Conservation (phyloP, 306 rosid genomes). For the Vicia sativa region DNA sequence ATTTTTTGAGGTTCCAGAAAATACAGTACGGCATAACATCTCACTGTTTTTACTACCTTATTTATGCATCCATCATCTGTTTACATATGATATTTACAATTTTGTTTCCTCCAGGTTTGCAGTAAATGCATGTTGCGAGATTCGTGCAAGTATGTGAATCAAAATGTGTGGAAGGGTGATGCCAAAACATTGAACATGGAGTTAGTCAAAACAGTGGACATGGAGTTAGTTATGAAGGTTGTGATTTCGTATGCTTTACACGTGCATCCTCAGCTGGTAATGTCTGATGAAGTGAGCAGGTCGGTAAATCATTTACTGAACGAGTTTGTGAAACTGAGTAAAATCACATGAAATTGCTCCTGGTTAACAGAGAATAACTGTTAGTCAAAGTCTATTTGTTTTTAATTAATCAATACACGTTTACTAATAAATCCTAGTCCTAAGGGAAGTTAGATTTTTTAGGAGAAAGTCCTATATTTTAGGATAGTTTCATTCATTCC, state of each 20-base stretch:
- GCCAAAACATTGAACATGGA: slow-evolving; percentile 55
- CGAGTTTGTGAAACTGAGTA: slow-evolving; percentile 64
- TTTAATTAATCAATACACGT: too few relatives aligned
- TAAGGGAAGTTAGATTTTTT: too few relatives aligned
- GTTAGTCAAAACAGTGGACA: too few relatives aligned
- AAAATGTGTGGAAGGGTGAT: slow-evolving; percentile 52
- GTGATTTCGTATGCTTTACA: slow-evolving; percentile 58
- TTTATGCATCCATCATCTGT: background rate
- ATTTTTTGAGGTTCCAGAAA: slow-evolving; percentile 67
- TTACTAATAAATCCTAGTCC: too few relatives aligned
- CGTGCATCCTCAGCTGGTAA: slow-evolving; percentile 52
- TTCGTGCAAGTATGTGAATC: slow-evolving; percentile 52
- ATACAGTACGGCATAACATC: slow-evolving; percentile 46
- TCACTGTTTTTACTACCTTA: slow-evolving; percentile 17
- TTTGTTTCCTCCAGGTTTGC: slow-evolving; percentile 47
- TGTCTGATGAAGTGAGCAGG: slow-evolving; percentile 53
- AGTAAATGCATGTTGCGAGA: slow-evolving; percentile 37
- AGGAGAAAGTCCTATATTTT: too few relatives aligned
- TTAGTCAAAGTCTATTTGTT: too few relatives aligned
- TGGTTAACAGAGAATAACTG: slow-evolving; percentile 29
- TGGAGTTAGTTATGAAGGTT: slow-evolving; percentile 52
- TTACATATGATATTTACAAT: slow-evolving; percentile 3
- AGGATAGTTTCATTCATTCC: too few relatives aligned
- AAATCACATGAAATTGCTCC: slow-evolving; percentile 34
- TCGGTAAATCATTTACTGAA: slow-evolving; percentile 59